Base-by-base conservation (phyloP, 140 eudicot genomes). In the Senecio squalidus region DNA sequence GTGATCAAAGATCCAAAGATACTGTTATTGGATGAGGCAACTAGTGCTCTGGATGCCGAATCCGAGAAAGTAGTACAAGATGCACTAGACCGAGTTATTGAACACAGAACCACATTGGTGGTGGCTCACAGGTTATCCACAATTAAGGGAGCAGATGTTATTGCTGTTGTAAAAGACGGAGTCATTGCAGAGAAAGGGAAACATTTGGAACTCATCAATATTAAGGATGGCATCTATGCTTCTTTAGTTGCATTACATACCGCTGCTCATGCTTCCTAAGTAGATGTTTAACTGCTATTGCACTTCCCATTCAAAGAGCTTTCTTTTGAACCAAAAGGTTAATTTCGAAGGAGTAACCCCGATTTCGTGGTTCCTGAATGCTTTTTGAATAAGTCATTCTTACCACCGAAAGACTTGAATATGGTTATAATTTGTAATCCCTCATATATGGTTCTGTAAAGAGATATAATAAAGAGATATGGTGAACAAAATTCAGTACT, bases 91-190 rank as follows among this genome's bases (percentile, higher is more conserved):
- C 39, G 36, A 5, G 58, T 52, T 52, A 52, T 52, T 4, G 34
- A 25, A 52, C 58, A 52, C 58, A 52, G 58, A 52, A 52, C 58
- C 13, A 52, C 58, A 26, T 8, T 52, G 10, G 38, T 52, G 23
- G 58, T 52, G 38, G 58, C 58, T n/a, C 58, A 52, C 58, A 26
- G 58, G 38, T 36, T 52, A 27, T 52, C 58, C 23, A 52, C 58
- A 52, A 52, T 52, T 6, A 34, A 52, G 58, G 58, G 39, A 52
- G 58, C 58, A 52, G 39, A 52, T 52, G 20, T n/a, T 52, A 52
- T 52, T 2, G 38, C 10, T n/a, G 58, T 52, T 14, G 17, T 52
- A 28, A 26, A 52, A 52, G 26, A 52, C 5, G 58, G 39, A 27
- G 38, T 26, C 58, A 26, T 52, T 52, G 58, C 58, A 52, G 58